These are phyloP conservation scores for Wallacemonas collosoma DNA, from an alignment of 208 protist species.

Conservation along the genomic window DNA sequence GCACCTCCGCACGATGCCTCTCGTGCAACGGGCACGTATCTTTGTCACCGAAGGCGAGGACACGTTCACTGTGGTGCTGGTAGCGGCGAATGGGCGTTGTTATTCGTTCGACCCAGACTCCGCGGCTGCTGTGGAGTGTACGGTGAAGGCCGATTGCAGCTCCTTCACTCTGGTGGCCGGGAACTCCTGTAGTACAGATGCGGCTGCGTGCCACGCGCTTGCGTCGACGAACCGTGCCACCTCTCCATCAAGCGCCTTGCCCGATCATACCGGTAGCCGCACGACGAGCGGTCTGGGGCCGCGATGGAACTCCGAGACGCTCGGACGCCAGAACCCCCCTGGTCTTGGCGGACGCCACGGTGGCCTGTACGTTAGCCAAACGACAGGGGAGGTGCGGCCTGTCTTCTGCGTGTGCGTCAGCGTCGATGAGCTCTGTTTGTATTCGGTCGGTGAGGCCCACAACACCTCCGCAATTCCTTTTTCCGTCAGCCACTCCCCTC, in stretches of 20 bases:
- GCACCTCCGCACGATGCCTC: conserved; percentile 35
- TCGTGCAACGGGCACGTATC: conserved; percentile 65
- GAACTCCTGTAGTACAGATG: conserved; percentile 14
- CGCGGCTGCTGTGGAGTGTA: conserved; percentile 51
- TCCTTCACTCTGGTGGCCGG: conserved; percentile 72
- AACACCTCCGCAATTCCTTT: conserved; percentile 20
- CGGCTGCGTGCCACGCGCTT: background rate
- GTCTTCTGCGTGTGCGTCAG: conserved; percentile 71
- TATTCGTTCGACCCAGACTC: conserved; percentile 56
- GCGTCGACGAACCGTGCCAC: no score
- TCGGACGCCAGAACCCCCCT: background rate
- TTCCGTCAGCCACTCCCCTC: background rate
- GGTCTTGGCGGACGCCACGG: conserved; percentile 2
- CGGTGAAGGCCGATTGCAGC: conserved; percentile 66
- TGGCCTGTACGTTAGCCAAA: conserved; percentile 13
- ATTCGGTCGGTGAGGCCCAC: conserved; percentile 55
- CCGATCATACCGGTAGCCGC: background rate
- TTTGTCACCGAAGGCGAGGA: conserved; percentile 44
- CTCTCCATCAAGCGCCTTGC: background rate
- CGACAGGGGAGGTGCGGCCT: conserved; percentile 19
- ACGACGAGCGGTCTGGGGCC: background rate
- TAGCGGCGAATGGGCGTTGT: conserved; percentile 64
- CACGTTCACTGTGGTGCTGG: conserved; percentile 63
- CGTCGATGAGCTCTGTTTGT: conserved; percentile 75
- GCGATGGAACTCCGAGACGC: background rate